Conservation (phyloP, 495 filamentous ascomycete genomes). For the Penicillium paxilli region DNA sequence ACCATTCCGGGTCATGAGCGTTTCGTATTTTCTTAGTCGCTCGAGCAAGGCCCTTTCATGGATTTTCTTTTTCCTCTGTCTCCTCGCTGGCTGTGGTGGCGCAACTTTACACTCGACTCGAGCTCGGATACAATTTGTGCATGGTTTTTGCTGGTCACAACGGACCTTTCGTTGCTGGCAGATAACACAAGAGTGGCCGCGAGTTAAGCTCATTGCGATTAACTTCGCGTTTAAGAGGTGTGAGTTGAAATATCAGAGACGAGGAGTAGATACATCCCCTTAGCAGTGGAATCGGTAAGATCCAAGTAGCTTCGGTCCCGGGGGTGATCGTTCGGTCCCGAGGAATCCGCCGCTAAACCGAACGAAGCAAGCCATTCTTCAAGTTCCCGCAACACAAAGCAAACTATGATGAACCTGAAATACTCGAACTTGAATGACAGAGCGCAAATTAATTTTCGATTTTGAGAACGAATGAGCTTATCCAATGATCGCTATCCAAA, state of each 20-base stretch:
- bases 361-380: neutral
- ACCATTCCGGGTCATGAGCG: conserved; percentile 24
- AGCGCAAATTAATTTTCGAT: too few relatives aligned
- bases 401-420: too few relatives aligned
- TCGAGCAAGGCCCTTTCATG: conserved; percentile 20
- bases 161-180: conserved; percentile 40
- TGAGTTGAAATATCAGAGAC: neutral
- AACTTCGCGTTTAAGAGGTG: neutral
- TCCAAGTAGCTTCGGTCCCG: too few relatives aligned
- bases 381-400: too few relatives aligned
- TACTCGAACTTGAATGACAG: neutral
- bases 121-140: conserved; percentile 29
- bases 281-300: too few relatives aligned
- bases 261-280: neutral
- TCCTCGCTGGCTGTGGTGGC: conserved; percentile 19
- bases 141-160: conserved; percentile 36
- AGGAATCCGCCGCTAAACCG: neutral
- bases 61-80: conserved; percentile 18
- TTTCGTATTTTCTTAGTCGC: conserved; percentile 27
- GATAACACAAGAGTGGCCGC: conserved; percentile 18
- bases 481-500: conserved; percentile 9
- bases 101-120: conserved; percentile 25
- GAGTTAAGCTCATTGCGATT: conserved; percentile 1
- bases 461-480: conserved; percentile 37
- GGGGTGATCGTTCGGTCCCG: conserved; percentile 8